Base-by-base conservation (phyloP, 192 early-diverging fungal genomes). In the Allomyces macrogynus region DNA sequence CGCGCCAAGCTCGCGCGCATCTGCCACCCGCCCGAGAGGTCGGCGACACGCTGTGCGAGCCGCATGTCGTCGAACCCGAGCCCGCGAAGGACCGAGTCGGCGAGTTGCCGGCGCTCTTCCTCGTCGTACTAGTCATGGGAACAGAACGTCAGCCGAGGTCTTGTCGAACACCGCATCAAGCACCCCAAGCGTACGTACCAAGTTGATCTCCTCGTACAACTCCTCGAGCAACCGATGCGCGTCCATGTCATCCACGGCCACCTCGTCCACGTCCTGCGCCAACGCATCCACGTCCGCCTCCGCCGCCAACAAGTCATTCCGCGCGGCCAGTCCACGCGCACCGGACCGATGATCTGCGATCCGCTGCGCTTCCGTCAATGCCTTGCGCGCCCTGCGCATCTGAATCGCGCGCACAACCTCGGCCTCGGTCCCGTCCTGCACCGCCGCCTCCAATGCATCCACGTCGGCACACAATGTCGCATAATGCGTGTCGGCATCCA, bases 1-100 rank as follows among this genome's bases (percentile, higher is more conserved):
- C 87, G 84, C 14, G 87, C 87, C 72, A 91, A 81, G 76, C 82
- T 86, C 62, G 89, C 76, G 84, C 88, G 89, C 89, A 91, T 91
- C 76, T 88, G 87, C 88, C 88, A 91, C 71, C 88, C 88, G 76
- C 88, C 88, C 68, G 84, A 86, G n/a, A 91, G 84, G 9, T 72
- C 70, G 44, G 80, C 80, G 69, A 93, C 84, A 10, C 85, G 74
- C 40, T 81, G 71, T 61, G 74, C 74, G 67, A 84, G 76, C 74
- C 74, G 74, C 61, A 77, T 70, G 57, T 82, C 85, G 68, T 76
- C 71, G 80, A 90, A 90, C 62, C 85, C 86, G 69, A 87, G 80
- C 49, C 74, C 72, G 63, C 71, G 70, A 60, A 90, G 76, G 70
- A 77, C 74, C 44, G 70, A 67, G 63, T 67, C 66, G 62, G 80